Conservation (phyloP, 768 basidiomycete genomes). For the Pleurotus sapidus region DNA sequence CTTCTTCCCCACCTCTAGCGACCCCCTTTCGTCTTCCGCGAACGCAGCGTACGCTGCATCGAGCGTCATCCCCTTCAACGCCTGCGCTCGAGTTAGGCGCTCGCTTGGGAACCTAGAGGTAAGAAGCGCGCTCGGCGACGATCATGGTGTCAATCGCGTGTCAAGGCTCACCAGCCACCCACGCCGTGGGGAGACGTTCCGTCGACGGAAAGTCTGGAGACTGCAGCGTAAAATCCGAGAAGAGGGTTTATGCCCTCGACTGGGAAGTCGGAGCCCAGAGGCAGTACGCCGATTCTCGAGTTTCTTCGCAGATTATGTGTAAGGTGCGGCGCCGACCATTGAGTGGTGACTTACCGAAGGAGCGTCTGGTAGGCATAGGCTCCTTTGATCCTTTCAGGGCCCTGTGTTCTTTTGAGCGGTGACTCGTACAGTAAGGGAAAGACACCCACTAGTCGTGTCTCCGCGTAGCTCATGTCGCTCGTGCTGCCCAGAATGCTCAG, state of each 20-base stretch:
- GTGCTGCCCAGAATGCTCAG: constrained; percentile 42
- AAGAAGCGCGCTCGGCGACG: constrained; percentile 3
- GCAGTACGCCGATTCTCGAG: constrained; percentile 55
- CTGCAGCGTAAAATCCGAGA: constrained; percentile 86
- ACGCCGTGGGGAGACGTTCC: constrained; percentile 82
- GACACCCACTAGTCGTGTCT: constrained; percentile 61
- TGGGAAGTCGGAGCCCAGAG: constrained; percentile 93
- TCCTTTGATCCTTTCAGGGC: constrained; percentile 76
- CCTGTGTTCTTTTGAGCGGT: constrained; percentile 36
- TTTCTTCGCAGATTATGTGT: constrained; percentile 27
- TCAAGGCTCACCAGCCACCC: constrained; percentile 68
- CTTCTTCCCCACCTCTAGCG: constrained; percentile 71
- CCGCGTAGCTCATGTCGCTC: constrained; percentile 93
- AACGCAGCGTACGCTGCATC: constrained; percentile 90
- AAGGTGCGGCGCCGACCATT: not conserved
- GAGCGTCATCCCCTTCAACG: constrained; percentile 87
- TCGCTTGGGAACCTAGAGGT: constrained; percentile 69
- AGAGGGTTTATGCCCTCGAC: constrained; percentile 90
- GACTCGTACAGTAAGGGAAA: not conserved
- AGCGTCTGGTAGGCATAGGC: constrained; percentile 90
- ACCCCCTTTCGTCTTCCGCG: constrained; percentile 67
- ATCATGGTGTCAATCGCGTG: not conserved
- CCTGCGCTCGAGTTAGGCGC: constrained; percentile 75
- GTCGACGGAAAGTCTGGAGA: constrained; percentile 63
- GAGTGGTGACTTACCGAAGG: constrained; percentile 49